Base-by-base conservation (phyloP, 371 early-diverging fungal species). In the Mortierella sp. region DNA sequence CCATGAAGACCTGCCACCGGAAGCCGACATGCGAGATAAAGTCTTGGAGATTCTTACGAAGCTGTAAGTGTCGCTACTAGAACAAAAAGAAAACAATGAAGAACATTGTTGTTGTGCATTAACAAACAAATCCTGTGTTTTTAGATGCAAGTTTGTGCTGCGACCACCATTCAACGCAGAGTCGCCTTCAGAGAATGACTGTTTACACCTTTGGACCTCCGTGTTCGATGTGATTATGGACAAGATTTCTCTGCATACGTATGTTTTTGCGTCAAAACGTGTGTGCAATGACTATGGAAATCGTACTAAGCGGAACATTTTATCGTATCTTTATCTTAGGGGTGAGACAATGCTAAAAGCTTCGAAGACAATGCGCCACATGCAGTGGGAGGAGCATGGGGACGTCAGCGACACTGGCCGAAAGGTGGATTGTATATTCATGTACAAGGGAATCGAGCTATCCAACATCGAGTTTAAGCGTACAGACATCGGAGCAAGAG, bases 391-490 rank as follows among this genome's bases (percentile, higher is more conserved):
- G 67, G 60, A 66, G 60, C 67, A 66, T 45, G 67, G 67, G 21
- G 60, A 53, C 43, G 60, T 65, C 7, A 30, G 50, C 28, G 67
- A 66, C 7, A 28, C 52, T 37, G 66, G 67, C 44, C 37, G 60
- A 51, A 60, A 59, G 26, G 60, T 66, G 4, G 55, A 66, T 43
- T 66, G 67, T 28, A 66, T 66, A 12, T 60, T 66, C 53, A 44
- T 66, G 7, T 48, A n/a, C 2, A 25, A 53, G 16, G 67, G 53
- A 37, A 44, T 66, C 6, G 60, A 66, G 60, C 30, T 66, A 45
- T 66, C 59, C 29, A 66, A 66, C 57, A 66, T 66, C 43, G 67
- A 66, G 43, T 66, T 60, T 44, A 60, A 60, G 43, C 67, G 60
- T 23, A 29, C 60, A 21, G 26, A 66, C n/a, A 26, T 66, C 26